Base-by-base conservation (phyloP, 202 grass and related monocot genomes). In the Elaeis oleifera region DNA sequence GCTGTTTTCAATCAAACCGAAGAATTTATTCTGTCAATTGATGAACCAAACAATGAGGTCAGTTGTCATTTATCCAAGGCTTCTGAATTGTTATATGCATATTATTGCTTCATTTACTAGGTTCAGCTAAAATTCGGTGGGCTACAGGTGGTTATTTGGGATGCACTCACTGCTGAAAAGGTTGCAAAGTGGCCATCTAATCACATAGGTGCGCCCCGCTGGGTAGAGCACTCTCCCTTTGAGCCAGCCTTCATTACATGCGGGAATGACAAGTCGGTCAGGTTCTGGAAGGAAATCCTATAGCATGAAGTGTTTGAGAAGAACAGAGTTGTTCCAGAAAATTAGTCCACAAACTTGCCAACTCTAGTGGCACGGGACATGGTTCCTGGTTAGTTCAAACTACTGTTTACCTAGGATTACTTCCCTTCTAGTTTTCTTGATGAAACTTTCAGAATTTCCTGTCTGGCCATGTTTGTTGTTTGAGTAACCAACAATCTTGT, bases 21-120 rank as follows among this genome's bases (percentile, higher is more conserved):
- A 64, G 92, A 97, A 60, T 97, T 92, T 15, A 78, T 97, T 67
- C 62, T 97, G 56, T 92, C 92, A 56, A 71, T 65, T 24, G 84
- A 97, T 23, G 92, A 97, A 74, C 84, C 78, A 51, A 92, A 73
- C 20, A 97, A 74, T 29, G 92, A 86, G 92, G 92, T 89, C 54
- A 69, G 59, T 63, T 22, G 48, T 54, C 54, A 22, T 60, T 16
- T 64, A 9, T 31, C 16, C 17, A 56, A 39, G 16, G 19, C 14
- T 5, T 51, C 16, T 36, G 18, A 25, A 44, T 44, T 14, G 36
- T 13, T 44, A 3, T 44, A 13, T 13, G 36, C 11, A 13, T 13
- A 44, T 44, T 61, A 39, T 71, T 32, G 27, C 20, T 76, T 22
- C 49, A 65, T 56, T 19, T 28, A 55, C 24, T 6, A 58, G 78